Conservation (phyloP, 2,329 filamentous ascomycete genomes). For the Pestalotiopsis sp. region DNA sequence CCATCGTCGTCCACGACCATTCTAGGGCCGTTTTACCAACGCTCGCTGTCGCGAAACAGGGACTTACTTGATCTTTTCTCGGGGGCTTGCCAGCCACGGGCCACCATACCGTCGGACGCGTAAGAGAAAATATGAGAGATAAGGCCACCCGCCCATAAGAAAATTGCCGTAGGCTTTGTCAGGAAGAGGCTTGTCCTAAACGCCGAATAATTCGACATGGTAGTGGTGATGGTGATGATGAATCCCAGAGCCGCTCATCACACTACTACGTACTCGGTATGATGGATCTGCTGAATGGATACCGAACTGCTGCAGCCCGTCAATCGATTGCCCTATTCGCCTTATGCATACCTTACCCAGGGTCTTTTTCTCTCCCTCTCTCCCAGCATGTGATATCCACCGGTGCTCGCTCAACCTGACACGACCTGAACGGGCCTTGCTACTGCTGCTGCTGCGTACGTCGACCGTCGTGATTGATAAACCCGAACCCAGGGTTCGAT, state of each 20-base stretch:
- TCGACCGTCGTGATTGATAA: neutral
- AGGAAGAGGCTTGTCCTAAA: too few species aligned
- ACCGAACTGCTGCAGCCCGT: neutral
- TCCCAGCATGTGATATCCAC: neutral
- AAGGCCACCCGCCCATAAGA: too few species aligned
- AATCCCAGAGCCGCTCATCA: too few species aligned
- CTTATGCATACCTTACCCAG: neutral
- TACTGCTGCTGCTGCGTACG: neutral
- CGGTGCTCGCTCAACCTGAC: neutral
- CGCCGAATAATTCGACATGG: too few species aligned
- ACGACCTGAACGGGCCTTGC: neutral
- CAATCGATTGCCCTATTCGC: neutral
- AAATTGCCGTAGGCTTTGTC: too few species aligned
- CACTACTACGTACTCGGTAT: neutral
- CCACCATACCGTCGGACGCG: too few species aligned
- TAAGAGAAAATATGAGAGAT: too few species aligned
- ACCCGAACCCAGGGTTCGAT: neutral
- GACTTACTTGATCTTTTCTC: too few species aligned
- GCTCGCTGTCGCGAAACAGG: too few species aligned
- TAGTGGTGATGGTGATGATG: too few species aligned
- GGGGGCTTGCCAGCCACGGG: too few species aligned
- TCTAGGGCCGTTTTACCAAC: neutral
- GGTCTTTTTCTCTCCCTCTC: neutral
- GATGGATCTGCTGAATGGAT: neutral
- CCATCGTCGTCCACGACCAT: neutral